These are phyloP conservation scores for Sporothrix pallida DNA, from an alignment of 2,329 filamentous ascomycete species.

Conservation along the genomic window DNA sequence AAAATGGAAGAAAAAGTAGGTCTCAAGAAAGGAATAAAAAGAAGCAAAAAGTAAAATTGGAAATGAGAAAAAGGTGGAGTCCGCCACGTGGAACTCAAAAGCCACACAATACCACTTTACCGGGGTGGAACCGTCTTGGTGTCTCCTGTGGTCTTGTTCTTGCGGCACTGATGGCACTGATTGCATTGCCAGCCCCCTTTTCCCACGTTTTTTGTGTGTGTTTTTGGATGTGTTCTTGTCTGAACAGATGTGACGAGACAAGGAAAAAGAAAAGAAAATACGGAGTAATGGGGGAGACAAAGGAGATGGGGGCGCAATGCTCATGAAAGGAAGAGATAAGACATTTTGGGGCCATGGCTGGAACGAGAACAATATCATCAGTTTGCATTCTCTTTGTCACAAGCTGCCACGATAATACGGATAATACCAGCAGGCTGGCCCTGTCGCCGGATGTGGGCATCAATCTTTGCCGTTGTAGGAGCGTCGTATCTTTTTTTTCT, in stretches of 20 bases:
- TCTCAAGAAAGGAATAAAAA: neutral
- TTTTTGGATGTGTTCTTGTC: neutral
- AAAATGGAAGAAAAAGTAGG: too few relatives aligned
- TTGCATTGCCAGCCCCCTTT: neutral
- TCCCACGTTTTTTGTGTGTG: neutral
- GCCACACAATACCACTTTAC: slow-evolving; percentile 12
- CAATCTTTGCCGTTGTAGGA: neutral
- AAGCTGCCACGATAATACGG: neutral
- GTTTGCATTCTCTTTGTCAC: slow-evolving; percentile 4
- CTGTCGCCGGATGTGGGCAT: neutral
- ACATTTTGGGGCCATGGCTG: neutral
- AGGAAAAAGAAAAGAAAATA: neutral
- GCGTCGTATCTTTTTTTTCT: neutral
- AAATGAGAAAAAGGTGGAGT: slow-evolving; percentile 12
- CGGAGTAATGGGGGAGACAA: neutral
- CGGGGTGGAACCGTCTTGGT: slow-evolving; percentile 13
- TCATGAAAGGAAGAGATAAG: neutral
- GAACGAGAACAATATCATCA: neutral
- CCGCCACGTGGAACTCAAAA: slow-evolving; percentile 27
- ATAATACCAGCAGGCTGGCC: neutral
- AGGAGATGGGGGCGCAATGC: neutral
- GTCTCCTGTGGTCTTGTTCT: neutral
- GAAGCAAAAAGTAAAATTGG: neutral
- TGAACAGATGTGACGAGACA: neutral
- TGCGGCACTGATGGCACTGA: too few relatives aligned